phyloP scores from a whole-genome alignment of 179 eudicot genomes.

The Beta macrorhiza region DNA sequence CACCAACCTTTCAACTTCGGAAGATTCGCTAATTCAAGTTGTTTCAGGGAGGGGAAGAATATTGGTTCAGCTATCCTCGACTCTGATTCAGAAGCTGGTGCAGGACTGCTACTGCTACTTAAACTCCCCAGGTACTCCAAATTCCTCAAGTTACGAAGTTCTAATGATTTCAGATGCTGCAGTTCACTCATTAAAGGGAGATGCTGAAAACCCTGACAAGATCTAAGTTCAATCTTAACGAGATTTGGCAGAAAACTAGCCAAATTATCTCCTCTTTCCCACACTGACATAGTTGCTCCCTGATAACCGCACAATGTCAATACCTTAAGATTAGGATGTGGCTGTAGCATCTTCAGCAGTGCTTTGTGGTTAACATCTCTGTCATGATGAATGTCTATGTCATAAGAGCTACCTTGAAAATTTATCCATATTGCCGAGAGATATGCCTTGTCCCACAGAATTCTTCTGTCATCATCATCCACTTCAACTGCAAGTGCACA shows the following conservation, averaged over 20 bases:
- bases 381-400: not conserved
- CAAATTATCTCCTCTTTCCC: not conserved
- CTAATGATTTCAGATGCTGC: not conserved
- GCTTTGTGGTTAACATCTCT: not conserved
- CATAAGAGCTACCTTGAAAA: not conserved
- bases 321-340: not conserved
- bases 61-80: too few species aligned
- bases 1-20: constrained; percentile 22
- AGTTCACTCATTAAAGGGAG: constrained; percentile 1
- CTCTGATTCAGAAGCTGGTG: too few species aligned
- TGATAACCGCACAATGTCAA: not conserved
- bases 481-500: too few species aligned
- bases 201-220: not conserved
- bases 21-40: not conserved
- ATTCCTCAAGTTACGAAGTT: not conserved
- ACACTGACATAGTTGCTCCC: constrained; percentile 1
- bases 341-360: not conserved
- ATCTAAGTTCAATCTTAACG: not conserved
- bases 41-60: constrained; percentile 24
- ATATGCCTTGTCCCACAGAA: not conserved
- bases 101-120: not conserved
- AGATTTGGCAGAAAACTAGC: not conserved
- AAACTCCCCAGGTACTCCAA: constrained; percentile 21
- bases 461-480: not conserved
- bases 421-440: not conserved